Evolutionary conservation across 1,284 basidiomycete species (phyloP), one percentile per base, ranked within the genome.

Genomic region (Sphaerobolus stellatus): DNA sequence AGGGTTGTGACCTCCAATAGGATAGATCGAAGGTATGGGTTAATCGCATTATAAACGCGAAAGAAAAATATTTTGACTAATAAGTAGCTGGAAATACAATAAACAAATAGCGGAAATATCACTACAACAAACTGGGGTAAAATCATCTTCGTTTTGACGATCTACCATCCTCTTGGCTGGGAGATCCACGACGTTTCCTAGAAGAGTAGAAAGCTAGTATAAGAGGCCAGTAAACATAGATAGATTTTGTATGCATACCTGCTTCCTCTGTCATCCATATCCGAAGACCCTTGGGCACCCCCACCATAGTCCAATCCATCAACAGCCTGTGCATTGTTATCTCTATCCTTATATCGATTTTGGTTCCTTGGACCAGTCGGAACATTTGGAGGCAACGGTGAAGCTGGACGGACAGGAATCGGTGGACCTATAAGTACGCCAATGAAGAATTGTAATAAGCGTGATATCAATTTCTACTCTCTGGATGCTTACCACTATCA

Each of bases 281-380:
- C 63, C 68, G 77, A 62, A 74, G 76, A 59, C 55, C 71, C 65
- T 56, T 74, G 72, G 18, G 66, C 71, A 13, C 75, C 80, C 5
- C 86, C 88, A 5, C 88, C 88, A 61, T 92, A 92, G 65, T 92
- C 90, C 64, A 92, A 70, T n/a, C 89, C 89, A 62, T 91, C 88
- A 7, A 88, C 86, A 36, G 87, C 86, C 56, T 86, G 83, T 1
- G 85, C 86, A 63, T 88, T 89, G 13, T 81, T 82, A 64, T 90
- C 88, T 33, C 90, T 80, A 67, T 92, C 90, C 71, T 91, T 92
- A 73, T 92, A 92, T 66, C 90, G 90, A 67, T 90, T 90, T 66
- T 88, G 60, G 67, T 90, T 92, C 43, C 90, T 78, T 9, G 90
- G 90, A 2, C 90, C 90, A 1, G 90, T 92, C 0, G 90, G 90